Evolutionary conservation across 192 early-diverging fungal species (phyloP).

Genomic region (Gamsiella multidivaricata): DNA sequence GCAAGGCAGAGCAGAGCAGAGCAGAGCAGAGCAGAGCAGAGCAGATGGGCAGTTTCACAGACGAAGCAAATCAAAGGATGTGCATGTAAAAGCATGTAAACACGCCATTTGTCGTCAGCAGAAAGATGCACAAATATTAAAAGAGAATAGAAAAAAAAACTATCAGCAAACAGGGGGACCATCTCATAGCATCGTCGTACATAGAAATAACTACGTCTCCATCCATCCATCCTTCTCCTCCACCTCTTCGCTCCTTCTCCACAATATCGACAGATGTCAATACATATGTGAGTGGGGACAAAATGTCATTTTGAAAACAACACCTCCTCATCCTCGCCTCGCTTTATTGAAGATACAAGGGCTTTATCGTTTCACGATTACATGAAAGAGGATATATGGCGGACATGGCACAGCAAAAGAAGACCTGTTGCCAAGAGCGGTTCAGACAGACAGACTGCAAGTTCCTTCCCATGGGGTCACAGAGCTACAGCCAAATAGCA

Average conservation of each 20-base stretch:
- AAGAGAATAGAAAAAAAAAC: conserved; percentile 14
- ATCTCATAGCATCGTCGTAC: conserved; percentile 1
- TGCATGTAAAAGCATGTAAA: conserved; percentile 4
- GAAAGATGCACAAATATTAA: background rate
- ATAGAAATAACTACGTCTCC: conserved; percentile 1
- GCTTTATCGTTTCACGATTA: conserved; percentile 21
- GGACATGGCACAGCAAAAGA: background rate
- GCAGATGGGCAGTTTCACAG: background rate
- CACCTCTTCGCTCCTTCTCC: conserved; percentile 21
- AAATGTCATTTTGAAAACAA: conserved; percentile 38
- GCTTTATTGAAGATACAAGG: conserved; percentile 49
- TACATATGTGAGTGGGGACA: conserved; percentile 7
- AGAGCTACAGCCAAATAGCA: no score
- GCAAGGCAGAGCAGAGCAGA: background rate
- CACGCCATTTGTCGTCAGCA: conserved; percentile 1
- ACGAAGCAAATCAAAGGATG: conserved; percentile 5
- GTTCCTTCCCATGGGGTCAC: no score
- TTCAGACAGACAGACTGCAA: no score
- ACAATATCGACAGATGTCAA: conserved; percentile 12
- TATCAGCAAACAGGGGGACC: conserved; percentile 25
- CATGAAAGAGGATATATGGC: conserved; percentile 28
- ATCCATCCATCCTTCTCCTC: conserved; percentile 1
- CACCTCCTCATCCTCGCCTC: conserved; percentile 54
- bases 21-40: background rate
- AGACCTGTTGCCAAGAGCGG: no score